Conservation (phyloP, 768 basidiomycete genomes). For the Hortiboletus campestris region DNA sequence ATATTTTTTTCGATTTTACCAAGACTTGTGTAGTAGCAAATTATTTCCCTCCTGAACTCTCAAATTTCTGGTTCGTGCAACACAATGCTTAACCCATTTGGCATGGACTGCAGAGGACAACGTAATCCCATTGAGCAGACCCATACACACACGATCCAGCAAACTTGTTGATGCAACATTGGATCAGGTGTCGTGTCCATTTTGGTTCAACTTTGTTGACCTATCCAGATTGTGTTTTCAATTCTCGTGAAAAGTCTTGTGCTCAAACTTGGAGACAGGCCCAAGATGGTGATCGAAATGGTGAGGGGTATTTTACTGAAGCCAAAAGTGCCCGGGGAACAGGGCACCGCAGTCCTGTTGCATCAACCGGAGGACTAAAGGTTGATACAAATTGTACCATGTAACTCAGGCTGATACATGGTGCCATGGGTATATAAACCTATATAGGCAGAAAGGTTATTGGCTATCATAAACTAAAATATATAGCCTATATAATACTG, state of each 20-base stretch:
- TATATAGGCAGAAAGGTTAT: too few species aligned
- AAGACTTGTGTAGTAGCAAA: too few species aligned
- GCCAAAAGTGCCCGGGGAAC: constrained; percentile 23
- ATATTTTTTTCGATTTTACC: too few species aligned
- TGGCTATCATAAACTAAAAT: too few species aligned
- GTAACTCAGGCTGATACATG: too few species aligned
- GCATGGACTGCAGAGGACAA: constrained; percentile 52
- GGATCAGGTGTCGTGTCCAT: constrained; percentile 38
- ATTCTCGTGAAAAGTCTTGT: constrained; percentile 38
- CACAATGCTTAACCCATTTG: neutral
- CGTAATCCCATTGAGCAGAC: constrained; percentile 52
- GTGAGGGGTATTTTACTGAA: constrained; percentile 15
- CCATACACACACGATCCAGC: constrained; percentile 45
- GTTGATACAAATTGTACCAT: too few species aligned
- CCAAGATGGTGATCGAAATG: constrained; percentile 11
- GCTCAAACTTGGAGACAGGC: constrained; percentile 24
- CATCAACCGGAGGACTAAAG: too few species aligned
- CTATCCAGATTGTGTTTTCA: constrained; percentile 39
- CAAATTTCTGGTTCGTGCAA: too few species aligned
- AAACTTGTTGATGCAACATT: constrained; percentile 47
- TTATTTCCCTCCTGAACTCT: too few species aligned
- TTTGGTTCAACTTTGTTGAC: too few species aligned
- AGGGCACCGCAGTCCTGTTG: constrained; percentile 15
- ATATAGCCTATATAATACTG: too few species aligned
- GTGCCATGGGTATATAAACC: too few species aligned